Evolutionary conservation across 805 yeast genomes (phyloP), one percentile per base, ranked within the genome.

Genomic region (Starmerella davenportii): DNA sequence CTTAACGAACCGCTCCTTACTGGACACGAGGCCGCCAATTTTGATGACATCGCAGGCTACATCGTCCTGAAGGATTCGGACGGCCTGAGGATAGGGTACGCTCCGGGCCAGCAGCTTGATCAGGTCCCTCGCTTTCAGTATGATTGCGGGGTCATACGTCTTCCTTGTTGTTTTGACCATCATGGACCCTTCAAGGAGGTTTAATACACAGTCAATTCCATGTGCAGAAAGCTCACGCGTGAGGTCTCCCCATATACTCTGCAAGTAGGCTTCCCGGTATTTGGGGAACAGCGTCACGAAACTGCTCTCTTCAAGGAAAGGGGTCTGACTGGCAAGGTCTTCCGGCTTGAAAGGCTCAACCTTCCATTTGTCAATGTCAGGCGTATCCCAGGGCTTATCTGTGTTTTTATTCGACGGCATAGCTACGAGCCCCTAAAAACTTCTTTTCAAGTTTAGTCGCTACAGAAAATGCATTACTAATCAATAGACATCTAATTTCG

Each of bases 341-440:
- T 82, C 94, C 2, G 82, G 81, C 48, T 69, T 77, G 65, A 90
- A 90, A 41, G 82, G 92, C 27, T 81, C 93, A 27, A 74, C 65
- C 50, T 69, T 65, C 98, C 98, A 87, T 57, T 87, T 85, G 57
- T 85, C 93, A 41, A 85, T 75, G 50, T 84, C 95, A 17, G 79
- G 81, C 9, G 94, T 85, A 56, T 85, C 96, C 96, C 96, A 85
- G 38, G 96, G 96, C 60, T 87, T 87, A 51, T 90, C 96, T 54
- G 74, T 76, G 59, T 90, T 81, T 59, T 87, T 85, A 35, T 93
- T 81, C 2, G 95, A 81, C 19, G 78, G 82, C 98, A 87, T 87
- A 33, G 45, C 52, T 15, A 23, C 25, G n/a, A n/a, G n/a, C n/a
- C n/a, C n/a, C n/a, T n/a, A n/a, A n/a, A n/a, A n/a, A n/a, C n/a